These are phyloP conservation scores for Quercus cerris DNA, from an alignment of 306 rosid genomes.

Conservation along the genomic window DNA sequence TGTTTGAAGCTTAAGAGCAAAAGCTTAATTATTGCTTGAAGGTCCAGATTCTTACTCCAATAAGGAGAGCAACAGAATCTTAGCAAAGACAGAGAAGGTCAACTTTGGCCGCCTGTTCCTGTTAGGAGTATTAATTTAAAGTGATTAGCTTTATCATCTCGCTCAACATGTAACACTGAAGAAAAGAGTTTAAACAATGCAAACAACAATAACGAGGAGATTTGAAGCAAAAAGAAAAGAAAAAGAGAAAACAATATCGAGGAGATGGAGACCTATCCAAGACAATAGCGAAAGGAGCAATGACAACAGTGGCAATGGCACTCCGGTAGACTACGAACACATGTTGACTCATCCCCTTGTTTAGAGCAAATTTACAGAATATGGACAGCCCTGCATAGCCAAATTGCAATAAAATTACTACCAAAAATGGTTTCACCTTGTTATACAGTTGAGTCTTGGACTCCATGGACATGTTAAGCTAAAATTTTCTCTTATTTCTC, in stretches of 20 bases:
- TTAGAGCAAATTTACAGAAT: slow-evolving; percentile 37
- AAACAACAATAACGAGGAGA: background rate
- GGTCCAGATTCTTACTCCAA: slow-evolving; percentile 32
- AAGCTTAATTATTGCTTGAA: background rate
- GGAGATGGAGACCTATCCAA: slow-evolving; percentile 36
- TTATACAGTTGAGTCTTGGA: background rate
- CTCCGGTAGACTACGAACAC: slow-evolving; percentile 44
- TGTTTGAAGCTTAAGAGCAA: background rate
- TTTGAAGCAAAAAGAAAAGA: no score
- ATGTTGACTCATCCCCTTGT: slow-evolving; percentile 48
- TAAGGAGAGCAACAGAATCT: slow-evolving; percentile 34
- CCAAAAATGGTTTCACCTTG: slow-evolving; percentile 32
- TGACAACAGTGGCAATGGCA: slow-evolving; percentile 32
- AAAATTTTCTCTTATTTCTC: no score
- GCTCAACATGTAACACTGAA: no score
- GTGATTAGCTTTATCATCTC: no score
- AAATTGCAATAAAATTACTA: slow-evolving; percentile 38
- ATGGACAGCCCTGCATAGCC: slow-evolving; percentile 44
- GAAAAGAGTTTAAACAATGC: no score
- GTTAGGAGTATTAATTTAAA: background rate
- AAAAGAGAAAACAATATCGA: background rate
- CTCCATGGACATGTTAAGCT: slow-evolving; percentile 5
- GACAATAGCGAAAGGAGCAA: slow-evolving; percentile 49
- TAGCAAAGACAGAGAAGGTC: slow-evolving; percentile 33
- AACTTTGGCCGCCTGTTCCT: slow-evolving; percentile 53